phyloP scores from a whole-genome alignment of 345 rosid genomes.

The Raphanus raphanistrum region DNA sequence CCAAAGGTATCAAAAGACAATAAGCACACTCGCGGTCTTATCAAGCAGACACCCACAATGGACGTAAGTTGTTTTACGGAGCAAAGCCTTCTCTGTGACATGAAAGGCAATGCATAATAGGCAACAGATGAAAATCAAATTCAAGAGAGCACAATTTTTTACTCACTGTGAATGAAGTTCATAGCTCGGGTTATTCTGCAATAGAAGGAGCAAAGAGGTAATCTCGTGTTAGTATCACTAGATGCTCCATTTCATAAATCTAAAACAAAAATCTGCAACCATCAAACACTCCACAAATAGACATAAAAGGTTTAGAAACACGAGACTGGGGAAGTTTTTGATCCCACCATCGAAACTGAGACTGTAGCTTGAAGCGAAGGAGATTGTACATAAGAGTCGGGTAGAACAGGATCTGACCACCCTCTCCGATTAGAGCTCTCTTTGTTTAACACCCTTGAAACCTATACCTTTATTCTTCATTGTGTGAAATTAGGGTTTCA shows the following conservation, averaged over 20 bases:
- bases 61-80: too few relatives aligned
- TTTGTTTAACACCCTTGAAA: constrained; percentile 11
- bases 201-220: constrained; percentile 39
- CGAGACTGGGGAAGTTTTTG: constrained; percentile 5
- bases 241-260: constrained; percentile 80
- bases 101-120: too few relatives aligned
- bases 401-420: constrained; percentile 39
- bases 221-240: constrained; percentile 89
- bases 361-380: constrained; percentile 35
- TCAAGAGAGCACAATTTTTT: too few relatives aligned
- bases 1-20: too few relatives aligned
- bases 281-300: constrained; percentile 2
- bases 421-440: constrained; percentile 38
- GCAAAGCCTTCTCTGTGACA: too few relatives aligned
- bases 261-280: constrained; percentile 1
- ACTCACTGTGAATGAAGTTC: too few relatives aligned
- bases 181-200: too few relatives aligned
- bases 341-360: constrained; percentile 41
- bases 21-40: too few relatives aligned
- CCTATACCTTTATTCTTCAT: background rate
- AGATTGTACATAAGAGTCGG: constrained; percentile 36
- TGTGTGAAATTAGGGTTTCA: too few relatives aligned
- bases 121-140: too few relatives aligned
- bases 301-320: background rate
- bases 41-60: too few relatives aligned